Conservation (phyloP, 305 asterid species). For the Solanum hybrid region DNA sequence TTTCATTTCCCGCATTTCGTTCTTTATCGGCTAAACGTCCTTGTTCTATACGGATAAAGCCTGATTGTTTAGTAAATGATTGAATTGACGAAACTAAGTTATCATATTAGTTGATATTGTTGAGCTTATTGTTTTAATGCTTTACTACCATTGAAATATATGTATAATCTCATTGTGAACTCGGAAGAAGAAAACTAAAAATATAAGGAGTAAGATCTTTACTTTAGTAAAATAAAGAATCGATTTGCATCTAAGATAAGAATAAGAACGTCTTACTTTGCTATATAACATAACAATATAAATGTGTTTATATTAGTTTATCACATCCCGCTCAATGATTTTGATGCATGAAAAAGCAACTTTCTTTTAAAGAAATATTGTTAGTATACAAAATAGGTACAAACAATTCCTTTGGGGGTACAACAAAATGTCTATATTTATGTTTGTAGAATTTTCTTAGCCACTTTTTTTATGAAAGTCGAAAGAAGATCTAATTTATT, state of each 20-base stretch:
- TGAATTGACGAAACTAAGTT: too few species aligned
- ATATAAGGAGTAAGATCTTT: not conserved
- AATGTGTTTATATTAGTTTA: too few species aligned
- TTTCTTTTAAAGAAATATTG: not conserved
- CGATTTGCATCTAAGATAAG: not conserved
- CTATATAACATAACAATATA: too few species aligned
- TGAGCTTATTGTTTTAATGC: too few species aligned
- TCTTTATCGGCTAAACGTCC: not conserved
- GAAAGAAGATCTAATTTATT: not conserved
- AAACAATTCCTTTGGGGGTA: not conserved
- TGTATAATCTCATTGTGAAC: too few species aligned
- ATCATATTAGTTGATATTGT: too few species aligned
- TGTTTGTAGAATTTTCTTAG: not conserved
- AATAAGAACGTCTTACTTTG: not conserved
- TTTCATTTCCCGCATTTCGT: too few species aligned
- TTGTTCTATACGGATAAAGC: not conserved
- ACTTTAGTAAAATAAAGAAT: not conserved
- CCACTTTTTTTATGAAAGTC: not conserved
- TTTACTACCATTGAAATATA: too few species aligned
- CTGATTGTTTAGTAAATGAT: too few species aligned
- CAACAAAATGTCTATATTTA: not conserved
- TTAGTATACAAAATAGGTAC: not conserved
- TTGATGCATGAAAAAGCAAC: not conserved
- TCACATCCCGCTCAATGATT: not conserved
- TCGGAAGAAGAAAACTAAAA: too few species aligned